These are phyloP conservation scores for Neurospora sp. DNA, from an alignment of 495 filamentous ascomycete genomes.

Conservation along the genomic window DNA sequence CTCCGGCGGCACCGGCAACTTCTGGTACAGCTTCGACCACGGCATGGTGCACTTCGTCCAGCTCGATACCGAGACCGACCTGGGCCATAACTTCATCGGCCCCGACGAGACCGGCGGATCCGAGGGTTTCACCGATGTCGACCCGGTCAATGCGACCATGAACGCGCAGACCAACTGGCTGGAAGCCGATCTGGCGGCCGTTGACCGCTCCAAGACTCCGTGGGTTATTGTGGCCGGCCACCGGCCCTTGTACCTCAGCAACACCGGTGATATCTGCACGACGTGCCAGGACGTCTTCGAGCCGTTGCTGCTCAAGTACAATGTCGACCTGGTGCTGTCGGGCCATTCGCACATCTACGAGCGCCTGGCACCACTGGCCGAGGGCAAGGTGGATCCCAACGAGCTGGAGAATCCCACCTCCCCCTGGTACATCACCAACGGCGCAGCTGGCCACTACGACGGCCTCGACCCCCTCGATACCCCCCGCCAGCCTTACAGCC, in stretches of 20 bases:
- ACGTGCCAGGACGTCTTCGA: slow-evolving; percentile 41
- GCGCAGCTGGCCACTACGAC: slow-evolving; percentile 38
- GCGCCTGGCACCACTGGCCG: slow-evolving; percentile 18
- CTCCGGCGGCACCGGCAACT: slow-evolving; percentile 34
- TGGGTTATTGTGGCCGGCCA: slow-evolving; percentile 47
- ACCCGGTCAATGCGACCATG: slow-evolving; percentile 42
- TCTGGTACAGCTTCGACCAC: slow-evolving; percentile 53
- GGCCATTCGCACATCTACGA: slow-evolving; percentile 45
- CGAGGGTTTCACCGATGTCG: slow-evolving; percentile 13
- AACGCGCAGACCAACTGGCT: slow-evolving; percentile 40
- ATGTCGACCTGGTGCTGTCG: slow-evolving; percentile 41
- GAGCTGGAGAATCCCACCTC: slow-evolving; percentile 36
- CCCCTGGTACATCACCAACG: slow-evolving; percentile 41
- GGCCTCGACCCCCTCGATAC: neutral
- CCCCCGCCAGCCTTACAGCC: slow-evolving; percentile 2
- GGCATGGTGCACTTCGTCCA: slow-evolving; percentile 42
- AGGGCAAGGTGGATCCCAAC: slow-evolving; percentile 25
- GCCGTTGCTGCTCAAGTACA: slow-evolving; percentile 35
- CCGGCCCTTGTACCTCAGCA: slow-evolving; percentile 38
- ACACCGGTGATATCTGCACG: slow-evolving; percentile 20
- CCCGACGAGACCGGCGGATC: slow-evolving; percentile 23
- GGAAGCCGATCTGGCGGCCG: slow-evolving; percentile 35
- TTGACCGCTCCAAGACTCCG: slow-evolving; percentile 42
- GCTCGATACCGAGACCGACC: slow-evolving; percentile 46
- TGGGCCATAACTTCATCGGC: slow-evolving; percentile 32